These are phyloP conservation scores for Vigna reflexopilosa DNA, from an alignment of 306 rosid genomes.

Conservation along the genomic window DNA sequence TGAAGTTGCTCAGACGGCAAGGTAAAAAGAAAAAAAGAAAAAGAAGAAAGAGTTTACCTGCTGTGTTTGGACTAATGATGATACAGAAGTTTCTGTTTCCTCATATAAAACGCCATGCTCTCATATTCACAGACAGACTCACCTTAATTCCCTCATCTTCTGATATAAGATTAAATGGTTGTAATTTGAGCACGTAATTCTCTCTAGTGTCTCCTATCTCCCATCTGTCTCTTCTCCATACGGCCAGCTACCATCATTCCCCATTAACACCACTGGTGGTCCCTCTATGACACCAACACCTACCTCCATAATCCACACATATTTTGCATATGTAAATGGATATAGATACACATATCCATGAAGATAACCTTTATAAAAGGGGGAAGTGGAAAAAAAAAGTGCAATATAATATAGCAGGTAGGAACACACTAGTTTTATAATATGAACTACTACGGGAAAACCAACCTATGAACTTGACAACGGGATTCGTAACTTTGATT, in stretches of 20 bases:
- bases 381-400: constrained; percentile 22
- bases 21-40: no score
- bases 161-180: constrained; percentile 66
- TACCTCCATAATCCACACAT: constrained; percentile 49
- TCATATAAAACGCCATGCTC: constrained; percentile 53
- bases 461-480: neutral
- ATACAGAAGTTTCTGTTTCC: constrained; percentile 47
- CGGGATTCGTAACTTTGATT: constrained; percentile 5
- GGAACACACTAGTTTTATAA: constrained; percentile 14
- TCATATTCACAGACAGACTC: constrained; percentile 59
- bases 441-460: constrained; percentile 1
- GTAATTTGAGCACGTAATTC: constrained; percentile 71
- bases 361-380: constrained; percentile 28
- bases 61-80: constrained; percentile 33
- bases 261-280: constrained; percentile 73
- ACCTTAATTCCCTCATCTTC: constrained; percentile 58
- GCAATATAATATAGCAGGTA: constrained; percentile 15
- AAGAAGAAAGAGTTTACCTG: constrained; percentile 20
- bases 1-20: constrained; percentile 36
- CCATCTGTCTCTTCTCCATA: constrained; percentile 87
- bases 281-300: constrained; percentile 67
- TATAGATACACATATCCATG: constrained; percentile 18
- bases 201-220: constrained; percentile 70
- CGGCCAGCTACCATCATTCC: constrained; percentile 67
- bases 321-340: constrained; percentile 31